Conservation (phyloP, 805 yeast species). For the Pichia pseudocactophila region DNA sequence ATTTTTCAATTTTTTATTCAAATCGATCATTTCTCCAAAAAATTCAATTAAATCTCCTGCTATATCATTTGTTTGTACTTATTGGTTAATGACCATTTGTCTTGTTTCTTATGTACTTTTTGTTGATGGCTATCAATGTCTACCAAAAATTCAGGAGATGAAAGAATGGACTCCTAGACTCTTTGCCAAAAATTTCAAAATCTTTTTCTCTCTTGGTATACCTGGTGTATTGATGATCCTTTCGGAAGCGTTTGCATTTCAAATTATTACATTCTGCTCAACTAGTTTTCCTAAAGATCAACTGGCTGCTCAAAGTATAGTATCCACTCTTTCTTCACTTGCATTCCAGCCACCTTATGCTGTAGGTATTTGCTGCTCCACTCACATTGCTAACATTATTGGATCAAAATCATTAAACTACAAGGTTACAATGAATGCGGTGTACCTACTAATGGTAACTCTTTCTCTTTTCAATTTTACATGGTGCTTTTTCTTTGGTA, state of each 20-base stretch:
- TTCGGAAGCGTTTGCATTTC: constrained; percentile 50
- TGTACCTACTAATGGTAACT: constrained; percentile 25
- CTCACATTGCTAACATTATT: constrained; percentile 45
- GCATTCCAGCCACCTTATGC: constrained; percentile 46
- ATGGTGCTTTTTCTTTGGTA: constrained; percentile 31
- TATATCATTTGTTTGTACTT: constrained; percentile 54
- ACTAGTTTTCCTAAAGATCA: constrained; percentile 39
- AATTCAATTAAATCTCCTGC: constrained; percentile 49
- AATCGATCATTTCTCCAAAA: constrained; percentile 51
- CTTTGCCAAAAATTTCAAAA: constrained; percentile 4
- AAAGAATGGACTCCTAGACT: constrained; percentile 26
- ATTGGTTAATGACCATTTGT: constrained; percentile 56
- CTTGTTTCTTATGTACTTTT: constrained; percentile 44
- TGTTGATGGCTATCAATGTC: constrained; percentile 59
- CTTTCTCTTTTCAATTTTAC: constrained; percentile 32
- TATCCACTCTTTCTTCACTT: constrained; percentile 39
- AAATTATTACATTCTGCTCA: constrained; percentile 41
- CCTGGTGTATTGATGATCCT: constrained; percentile 49
- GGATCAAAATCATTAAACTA: constrained; percentile 36
- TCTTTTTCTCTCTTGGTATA: constrained; percentile 37
- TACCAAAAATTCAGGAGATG: constrained; percentile 30
- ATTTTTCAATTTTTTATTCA: constrained; percentile 46
- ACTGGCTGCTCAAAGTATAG: constrained; percentile 45
- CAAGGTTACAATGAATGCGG: constrained; percentile 31
- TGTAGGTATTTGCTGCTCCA: constrained; percentile 41